phyloP scores from a whole-genome alignment of 345 rosid species.

The Cardiospermum halicacabum region DNA sequence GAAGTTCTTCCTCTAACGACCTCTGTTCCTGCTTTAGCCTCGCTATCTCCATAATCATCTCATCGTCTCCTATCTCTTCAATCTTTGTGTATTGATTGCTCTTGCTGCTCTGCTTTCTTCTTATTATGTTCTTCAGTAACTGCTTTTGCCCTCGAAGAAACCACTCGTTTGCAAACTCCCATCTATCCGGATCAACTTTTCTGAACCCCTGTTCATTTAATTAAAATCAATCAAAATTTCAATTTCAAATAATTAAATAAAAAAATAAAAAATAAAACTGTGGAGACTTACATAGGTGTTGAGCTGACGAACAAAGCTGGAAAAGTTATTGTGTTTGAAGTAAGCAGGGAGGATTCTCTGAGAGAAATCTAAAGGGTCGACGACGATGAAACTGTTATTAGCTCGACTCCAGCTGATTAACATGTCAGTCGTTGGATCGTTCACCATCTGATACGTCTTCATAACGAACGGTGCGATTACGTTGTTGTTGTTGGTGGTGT shows the following conservation, averaged over 20 bases:
- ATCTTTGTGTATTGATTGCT: constrained; percentile 19
- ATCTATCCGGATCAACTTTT: constrained; percentile 85
- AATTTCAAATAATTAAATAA: neutral
- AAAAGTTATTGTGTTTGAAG: constrained; percentile 96
- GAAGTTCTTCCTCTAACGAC: constrained; percentile 50
- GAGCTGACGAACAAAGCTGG: constrained; percentile 93
- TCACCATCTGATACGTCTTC: constrained; percentile 95
- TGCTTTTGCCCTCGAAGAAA: constrained; percentile 82
- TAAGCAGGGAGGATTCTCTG: constrained; percentile 70
- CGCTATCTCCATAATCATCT: constrained; percentile 57
- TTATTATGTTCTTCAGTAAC: constrained; percentile 58
- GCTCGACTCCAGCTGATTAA: constrained; percentile 80
- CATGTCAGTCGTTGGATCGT: constrained; percentile 69
- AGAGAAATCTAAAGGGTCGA: constrained; percentile 78
- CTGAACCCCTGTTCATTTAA: constrained; percentile 63
- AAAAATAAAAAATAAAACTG: neutral
- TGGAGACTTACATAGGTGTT: constrained; percentile 76
- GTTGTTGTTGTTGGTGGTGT: no score
- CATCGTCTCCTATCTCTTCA: constrained; percentile 55
- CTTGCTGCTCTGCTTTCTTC: constrained; percentile 72
- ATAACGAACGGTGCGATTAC: constrained; percentile 68
- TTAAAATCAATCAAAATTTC: neutral
- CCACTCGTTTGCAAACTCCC: constrained; percentile 96
- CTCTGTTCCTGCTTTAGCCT: constrained; percentile 76
- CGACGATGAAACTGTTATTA: constrained; percentile 81